A percentile compares a stretch with the other conserved stretches of the same genome.
Conservation (phyloP, 2,329 filamentous ascomycete species). For the Purpureocillium lavendulum region DNA sequence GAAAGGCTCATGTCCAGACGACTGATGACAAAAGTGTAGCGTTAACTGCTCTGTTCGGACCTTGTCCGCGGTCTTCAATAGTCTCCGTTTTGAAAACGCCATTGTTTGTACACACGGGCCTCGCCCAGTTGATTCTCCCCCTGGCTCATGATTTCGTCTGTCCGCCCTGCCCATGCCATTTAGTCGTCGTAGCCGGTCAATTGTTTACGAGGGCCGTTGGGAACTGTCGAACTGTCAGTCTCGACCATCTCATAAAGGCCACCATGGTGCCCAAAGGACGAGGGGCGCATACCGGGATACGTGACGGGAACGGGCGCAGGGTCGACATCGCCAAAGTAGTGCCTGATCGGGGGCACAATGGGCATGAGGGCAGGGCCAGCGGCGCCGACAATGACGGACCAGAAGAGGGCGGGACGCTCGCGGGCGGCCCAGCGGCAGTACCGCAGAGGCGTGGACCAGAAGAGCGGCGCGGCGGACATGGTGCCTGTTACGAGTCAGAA, state of each 20-base stretch:
- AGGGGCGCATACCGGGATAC: constrained; percentile 66
- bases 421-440: constrained; percentile 85
- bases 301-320: constrained; percentile 71
- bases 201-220: constrained; percentile 49
- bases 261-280: no score
- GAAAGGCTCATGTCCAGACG: not conserved
- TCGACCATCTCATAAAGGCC: no score
- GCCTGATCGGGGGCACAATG: constrained; percentile 65
- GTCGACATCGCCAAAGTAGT: constrained; percentile 64
- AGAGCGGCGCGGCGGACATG: constrained; percentile 62
- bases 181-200: constrained; percentile 52
- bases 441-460: constrained; percentile 76
- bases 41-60: not conserved
- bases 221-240: constrained; percentile 31
- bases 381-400: constrained; percentile 66
- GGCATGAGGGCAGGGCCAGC: constrained; percentile 64
- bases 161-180: no score
- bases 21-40: constrained; percentile 2
- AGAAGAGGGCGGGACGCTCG: constrained; percentile 88
- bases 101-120: constrained; percentile 5
- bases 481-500: constrained; percentile 7
- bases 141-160: no score
- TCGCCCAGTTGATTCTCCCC: no score
- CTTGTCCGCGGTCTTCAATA: no score
- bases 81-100: constrained; percentile 3